These are phyloP conservation scores for Forsythia viridissima DNA, from an alignment of 257 asterid genomes.

Conservation along the genomic window DNA sequence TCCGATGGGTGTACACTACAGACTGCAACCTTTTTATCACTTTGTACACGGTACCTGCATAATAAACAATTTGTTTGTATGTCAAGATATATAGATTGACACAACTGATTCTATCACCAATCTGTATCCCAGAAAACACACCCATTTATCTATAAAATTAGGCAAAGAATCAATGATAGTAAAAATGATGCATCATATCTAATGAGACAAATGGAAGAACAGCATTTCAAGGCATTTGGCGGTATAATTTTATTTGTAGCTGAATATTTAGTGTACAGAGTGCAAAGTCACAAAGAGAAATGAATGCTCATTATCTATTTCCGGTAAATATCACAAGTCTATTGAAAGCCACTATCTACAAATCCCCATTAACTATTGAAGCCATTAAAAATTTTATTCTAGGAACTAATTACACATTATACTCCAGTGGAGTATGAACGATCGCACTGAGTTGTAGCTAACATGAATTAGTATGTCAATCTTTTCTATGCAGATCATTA, in stretches of 20 bases:
- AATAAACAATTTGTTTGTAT: background rate
- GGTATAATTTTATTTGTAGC: background rate
- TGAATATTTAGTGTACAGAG: background rate
- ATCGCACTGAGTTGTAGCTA: background rate
- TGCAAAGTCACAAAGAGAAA: background rate
- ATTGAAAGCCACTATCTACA: background rate
- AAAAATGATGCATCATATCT: background rate
- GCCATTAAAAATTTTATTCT: background rate
- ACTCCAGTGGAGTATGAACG: background rate
- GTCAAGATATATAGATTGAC: background rate
- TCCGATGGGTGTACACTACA: slow-evolving; percentile 95
- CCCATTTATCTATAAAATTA: background rate
- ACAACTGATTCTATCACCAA: background rate
- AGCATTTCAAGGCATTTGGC: background rate
- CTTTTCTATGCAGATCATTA: background rate
- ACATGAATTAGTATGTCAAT: background rate
- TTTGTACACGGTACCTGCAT: slow-evolving; percentile 89
- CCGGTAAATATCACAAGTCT: background rate
- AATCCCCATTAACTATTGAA: background rate
- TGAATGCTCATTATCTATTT: background rate
- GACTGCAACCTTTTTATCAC: slow-evolving; percentile 81
- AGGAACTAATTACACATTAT: background rate
- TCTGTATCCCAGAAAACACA: background rate
- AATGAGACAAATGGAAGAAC: background rate
- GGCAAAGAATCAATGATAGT: background rate